Evolutionary conservation across 441 rosid species (phyloP).

Genomic region (Croton laevigatus): DNA sequence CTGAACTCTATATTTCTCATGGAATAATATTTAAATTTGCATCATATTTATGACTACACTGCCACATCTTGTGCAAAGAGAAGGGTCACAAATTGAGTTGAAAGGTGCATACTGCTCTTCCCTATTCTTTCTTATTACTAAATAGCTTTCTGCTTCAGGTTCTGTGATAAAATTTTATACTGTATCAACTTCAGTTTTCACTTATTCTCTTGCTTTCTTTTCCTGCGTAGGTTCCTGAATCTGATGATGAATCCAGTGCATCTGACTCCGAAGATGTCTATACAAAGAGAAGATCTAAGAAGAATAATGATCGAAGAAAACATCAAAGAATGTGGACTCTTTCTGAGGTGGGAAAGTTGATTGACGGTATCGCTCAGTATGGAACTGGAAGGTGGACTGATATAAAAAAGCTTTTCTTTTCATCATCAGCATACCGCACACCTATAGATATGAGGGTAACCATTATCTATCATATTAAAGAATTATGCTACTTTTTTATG

Average conservation of each 20-base stretch:
- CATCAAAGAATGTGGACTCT: constrained; percentile 85
- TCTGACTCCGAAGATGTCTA: constrained; percentile 56
- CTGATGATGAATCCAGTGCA: constrained; percentile 38
- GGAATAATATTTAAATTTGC: not conserved
- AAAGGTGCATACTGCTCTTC: not conserved
- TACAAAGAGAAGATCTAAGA: constrained; percentile 35
- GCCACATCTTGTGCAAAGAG: not conserved
- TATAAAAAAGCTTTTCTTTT: constrained; percentile 67
- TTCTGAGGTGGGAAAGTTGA: constrained; percentile 69
- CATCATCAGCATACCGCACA: constrained; percentile 69
- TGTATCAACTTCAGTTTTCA: constrained; percentile 8
- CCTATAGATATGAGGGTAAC: constrained; percentile 93
- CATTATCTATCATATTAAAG: constrained; percentile 13
- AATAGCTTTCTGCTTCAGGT: not conserved
- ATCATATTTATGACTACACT: not conserved
- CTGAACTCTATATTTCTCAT: not conserved
- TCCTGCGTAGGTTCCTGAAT: constrained; percentile 35
- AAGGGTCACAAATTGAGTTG: not conserved
- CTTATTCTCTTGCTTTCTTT: constrained; percentile 1
- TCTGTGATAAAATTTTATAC: not conserved
- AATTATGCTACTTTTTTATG: constrained; percentile 17
- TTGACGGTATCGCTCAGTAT: constrained; percentile 78
- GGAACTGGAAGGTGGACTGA: constrained; percentile 97
- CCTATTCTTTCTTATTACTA: not conserved
- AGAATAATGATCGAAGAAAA: constrained; percentile 65